Conservation (phyloP, 768 basidiomycete species). For the Agaricus subrufescens region DNA sequence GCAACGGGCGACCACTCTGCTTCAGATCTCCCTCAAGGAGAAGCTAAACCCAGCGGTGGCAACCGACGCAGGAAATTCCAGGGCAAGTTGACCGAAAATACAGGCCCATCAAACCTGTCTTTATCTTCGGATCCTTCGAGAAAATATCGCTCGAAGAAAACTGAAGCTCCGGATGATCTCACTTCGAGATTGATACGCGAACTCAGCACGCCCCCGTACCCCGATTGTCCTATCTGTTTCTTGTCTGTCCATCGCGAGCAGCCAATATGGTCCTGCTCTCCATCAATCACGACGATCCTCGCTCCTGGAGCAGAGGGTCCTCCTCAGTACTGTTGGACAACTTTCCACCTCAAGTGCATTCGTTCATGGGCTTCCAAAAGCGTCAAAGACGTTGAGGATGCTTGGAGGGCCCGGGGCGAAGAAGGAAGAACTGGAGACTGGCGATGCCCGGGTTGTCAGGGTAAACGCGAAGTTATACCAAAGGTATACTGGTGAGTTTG, state of each 20-base stretch:
- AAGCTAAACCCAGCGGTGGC: neutral
- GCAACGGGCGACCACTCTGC: neutral
- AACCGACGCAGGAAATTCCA: conserved; percentile 21
- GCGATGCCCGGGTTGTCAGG: conserved; percentile 93
- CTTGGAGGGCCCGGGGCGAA: conserved; percentile 70
- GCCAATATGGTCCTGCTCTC: conserved; percentile 85
- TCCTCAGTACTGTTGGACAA: conserved; percentile 78
- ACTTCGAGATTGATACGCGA: conserved; percentile 67
- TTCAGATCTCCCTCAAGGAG: neutral
- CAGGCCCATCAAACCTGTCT: conserved; percentile 1
- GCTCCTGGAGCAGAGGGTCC: conserved; percentile 24
- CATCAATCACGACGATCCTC: conserved; percentile 42
- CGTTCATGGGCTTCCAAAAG: conserved; percentile 84
- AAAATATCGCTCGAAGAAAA: conserved; percentile 7
- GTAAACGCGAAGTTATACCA: conserved; percentile 63
- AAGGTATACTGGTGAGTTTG: conserved; percentile 57
- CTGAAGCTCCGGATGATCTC: conserved; percentile 48
- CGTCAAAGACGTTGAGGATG: conserved; percentile 66
- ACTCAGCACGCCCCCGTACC: conserved; percentile 65
- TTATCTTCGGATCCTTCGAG: conserved; percentile 9
- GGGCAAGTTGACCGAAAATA: conserved; percentile 17
- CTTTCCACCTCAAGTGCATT: conserved; percentile 90
- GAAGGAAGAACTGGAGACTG: conserved; percentile 65
- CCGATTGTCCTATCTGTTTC: conserved; percentile 85
- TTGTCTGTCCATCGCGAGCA: conserved; percentile 72